Evolutionary conservation across 331 rosid species (phyloP), one percentile per base, ranked within the genome.

Genomic region (Prunus yedoensis): DNA sequence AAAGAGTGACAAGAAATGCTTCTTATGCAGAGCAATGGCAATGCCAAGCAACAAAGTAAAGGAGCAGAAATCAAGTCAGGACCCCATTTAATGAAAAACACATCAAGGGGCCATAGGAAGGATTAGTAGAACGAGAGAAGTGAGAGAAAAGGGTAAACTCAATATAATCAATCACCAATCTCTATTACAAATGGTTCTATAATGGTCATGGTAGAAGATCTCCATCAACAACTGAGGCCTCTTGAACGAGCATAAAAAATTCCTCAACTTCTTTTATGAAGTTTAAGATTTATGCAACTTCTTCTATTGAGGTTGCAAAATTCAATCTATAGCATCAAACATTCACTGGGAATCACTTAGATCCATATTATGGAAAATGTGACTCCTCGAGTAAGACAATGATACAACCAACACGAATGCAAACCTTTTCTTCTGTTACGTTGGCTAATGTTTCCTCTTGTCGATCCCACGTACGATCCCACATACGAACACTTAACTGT

Each of bases 401-500:
- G 56, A 21, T 52, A 68, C 12, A 45, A 43, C 15, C 20, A 32
- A 53, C 68, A 10, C 4, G 27, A 56, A 70, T 14, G 21, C 53
- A 27, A 74, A 87, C 94, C 91, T 85, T 91, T 50, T 87, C 91
- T 68, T 85, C 92, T 3, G 87, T 74, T 47, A 86, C 82, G 85
- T 78, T 90, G 58, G 85, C 74, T 4, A 94, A 79, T 35, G 87
- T 70, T 76, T 94, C 98, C 77, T 89, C 91, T 52, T 77, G 81
- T 56, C 64, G 79, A 80, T 87, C 94, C 98, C 97, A 94, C 84
- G 69, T 21, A 21, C 25, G 25, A 23, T 23, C 25, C 25, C 25
- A 23, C 25, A 1, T 90, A 28, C 88, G 93, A 78, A 91, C 87
- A 79, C 89, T 82, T 66, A 87, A 92, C 97, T 91, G 83, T 61